Percentiles rank a stretch among this genome's conserved stretches.
phyloP scores from a whole-genome alignment of 495 filamentous ascomycete genomes.

The Neurospora tetrasperma region DNA sequence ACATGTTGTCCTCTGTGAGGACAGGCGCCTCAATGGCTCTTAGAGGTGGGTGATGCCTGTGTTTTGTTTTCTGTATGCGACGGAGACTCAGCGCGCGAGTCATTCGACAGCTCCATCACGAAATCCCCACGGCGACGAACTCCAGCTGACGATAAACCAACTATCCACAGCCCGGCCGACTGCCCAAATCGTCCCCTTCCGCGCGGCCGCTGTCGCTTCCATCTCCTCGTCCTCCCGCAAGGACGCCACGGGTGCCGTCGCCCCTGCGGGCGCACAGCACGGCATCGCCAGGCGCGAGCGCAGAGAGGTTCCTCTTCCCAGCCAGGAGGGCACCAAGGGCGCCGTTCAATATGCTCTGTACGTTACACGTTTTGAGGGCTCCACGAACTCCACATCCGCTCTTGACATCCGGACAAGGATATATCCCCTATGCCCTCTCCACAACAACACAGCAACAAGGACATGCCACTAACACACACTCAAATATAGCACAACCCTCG shows the following conservation, averaged over 20 bases:
- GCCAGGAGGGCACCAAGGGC: constrained; percentile 89
- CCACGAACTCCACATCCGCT: not conserved
- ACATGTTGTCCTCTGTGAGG: constrained; percentile 56
- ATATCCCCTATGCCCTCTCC: not conserved
- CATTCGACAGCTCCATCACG: not conserved
- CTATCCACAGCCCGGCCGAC: constrained; percentile 48
- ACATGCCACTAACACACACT: constrained; percentile 5
- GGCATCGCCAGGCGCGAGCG: constrained; percentile 32
- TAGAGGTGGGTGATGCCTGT: constrained; percentile 46
- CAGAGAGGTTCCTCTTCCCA: constrained; percentile 74
- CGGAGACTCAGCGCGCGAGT: not conserved
- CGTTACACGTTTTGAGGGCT: constrained; percentile 22
- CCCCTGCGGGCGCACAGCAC: constrained; percentile 28
- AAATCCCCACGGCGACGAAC: not conserved
- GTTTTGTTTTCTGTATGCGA: not conserved
- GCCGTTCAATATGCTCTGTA: constrained; percentile 96
- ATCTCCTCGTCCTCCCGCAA: constrained; percentile 54
- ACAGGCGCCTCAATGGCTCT: constrained; percentile 57
- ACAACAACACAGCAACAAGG: not conserved
- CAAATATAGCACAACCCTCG: constrained; percentile 65
- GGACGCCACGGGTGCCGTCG: constrained; percentile 35
- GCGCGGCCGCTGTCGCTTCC: constrained; percentile 46
- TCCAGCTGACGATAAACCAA: constrained; percentile 6
- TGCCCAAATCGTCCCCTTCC: constrained; percentile 47
- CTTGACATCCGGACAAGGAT: not conserved